Percentiles rank a stretch among this genome's conserved stretches.
phyloP scores from a whole-genome alignment of 345 rosid species.

The Triadica sebifera region DNA sequence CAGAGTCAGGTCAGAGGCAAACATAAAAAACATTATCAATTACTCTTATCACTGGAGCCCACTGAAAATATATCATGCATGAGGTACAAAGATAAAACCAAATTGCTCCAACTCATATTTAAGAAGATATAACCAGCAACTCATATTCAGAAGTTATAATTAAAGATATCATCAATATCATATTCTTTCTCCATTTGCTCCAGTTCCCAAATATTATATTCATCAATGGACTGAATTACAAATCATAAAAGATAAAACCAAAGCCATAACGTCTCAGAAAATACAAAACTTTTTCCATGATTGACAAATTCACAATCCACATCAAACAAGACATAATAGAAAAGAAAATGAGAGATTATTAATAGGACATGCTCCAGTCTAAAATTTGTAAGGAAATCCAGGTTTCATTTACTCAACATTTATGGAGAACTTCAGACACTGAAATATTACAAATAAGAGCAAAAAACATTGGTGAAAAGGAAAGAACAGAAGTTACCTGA shows the following conservation, averaged over 20 bases:
- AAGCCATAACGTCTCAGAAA: constrained; percentile 3
- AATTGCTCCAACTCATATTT: no score
- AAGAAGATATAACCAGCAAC: constrained; percentile 59
- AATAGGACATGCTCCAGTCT: neutral
- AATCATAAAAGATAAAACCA: constrained; percentile 24
- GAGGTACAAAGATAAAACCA: neutral
- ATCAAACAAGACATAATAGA: neutral
- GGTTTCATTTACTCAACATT: neutral
- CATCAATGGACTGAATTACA: constrained; percentile 59
- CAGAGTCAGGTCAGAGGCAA: neutral
- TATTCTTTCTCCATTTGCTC: constrained; percentile 88
- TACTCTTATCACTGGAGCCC: neutral
- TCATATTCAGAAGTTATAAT: constrained; percentile 79
- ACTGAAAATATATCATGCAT: neutral
- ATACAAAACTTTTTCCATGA: constrained; percentile 10
- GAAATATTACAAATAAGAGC: neutral
- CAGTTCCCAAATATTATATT: constrained; percentile 57
- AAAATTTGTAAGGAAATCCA: neutral
- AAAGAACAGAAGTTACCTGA: constrained; percentile 46
- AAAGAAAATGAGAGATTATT: no score
- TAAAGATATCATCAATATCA: constrained; percentile 80
- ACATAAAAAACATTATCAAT: neutral
- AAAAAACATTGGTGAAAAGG: neutral
- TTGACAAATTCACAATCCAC: neutral
- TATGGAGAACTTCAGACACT: neutral